phyloP scores from a whole-genome alignment of 2,329 filamentous ascomycete species.

The Dryadomyces quercivorus region DNA sequence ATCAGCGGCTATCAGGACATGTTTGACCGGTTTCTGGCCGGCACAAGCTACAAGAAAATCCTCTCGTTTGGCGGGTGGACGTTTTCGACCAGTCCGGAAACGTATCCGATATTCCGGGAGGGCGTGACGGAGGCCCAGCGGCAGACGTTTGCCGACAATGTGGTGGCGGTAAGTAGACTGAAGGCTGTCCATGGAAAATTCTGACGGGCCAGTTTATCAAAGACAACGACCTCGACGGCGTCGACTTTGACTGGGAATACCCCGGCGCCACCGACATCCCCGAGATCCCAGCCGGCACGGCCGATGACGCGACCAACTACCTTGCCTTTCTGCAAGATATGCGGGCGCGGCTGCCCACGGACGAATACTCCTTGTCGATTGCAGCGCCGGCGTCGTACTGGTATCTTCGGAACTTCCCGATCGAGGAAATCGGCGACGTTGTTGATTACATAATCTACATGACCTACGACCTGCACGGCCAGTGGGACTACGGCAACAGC shows the following conservation, averaged over 20 bases:
- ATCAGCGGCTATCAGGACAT: slow-evolving; percentile 11
- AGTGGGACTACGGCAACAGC: slow-evolving; percentile 23
- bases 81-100: slow-evolving; percentile 23
- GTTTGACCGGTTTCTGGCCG: slow-evolving; percentile 17
- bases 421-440: slow-evolving; percentile 15
- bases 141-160: slow-evolving; percentile 3
- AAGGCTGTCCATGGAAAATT: too few species aligned
- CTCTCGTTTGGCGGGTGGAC: slow-evolving; percentile 32
- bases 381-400: slow-evolving; percentile 19
- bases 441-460: slow-evolving; percentile 22
- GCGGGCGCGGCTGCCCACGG: slow-evolving; percentile 11
- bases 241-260: slow-evolving; percentile 9
- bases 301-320: slow-evolving; percentile 22
- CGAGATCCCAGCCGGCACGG: slow-evolving; percentile 18
- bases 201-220: background rate
- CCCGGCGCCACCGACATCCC: slow-evolving; percentile 12
- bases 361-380: slow-evolving; percentile 16
- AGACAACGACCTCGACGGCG: slow-evolving; percentile 4
- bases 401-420: slow-evolving; percentile 20
- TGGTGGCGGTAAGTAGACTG: background rate
- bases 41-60: slow-evolving; percentile 21
- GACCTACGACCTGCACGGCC: slow-evolving; percentile 24
- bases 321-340: slow-evolving; percentile 18
- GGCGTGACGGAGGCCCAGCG: slow-evolving; percentile 7
- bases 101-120: slow-evolving; percentile 23